Percentiles rank a stretch among this genome's conserved stretches.
Conservation (phyloP, 805 yeast species). For the Teunomyces atbi region DNA sequence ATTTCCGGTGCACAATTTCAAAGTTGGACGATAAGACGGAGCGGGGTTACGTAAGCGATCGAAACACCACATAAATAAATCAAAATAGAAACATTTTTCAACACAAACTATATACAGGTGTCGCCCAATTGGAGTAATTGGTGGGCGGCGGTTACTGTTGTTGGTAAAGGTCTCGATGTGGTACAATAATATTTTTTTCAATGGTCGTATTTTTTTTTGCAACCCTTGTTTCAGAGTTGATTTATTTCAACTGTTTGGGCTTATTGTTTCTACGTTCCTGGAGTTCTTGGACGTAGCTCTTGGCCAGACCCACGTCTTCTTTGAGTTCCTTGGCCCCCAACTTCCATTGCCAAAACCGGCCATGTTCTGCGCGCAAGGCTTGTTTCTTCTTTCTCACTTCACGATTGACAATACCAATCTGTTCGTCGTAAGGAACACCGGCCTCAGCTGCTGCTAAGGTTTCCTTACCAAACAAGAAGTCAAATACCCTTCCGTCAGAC, state of each 20-base stretch:
- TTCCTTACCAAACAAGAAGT: conserved; percentile 77
- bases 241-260: conserved; percentile 4
- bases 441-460: conserved; percentile 72
- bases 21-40: conserved; percentile 4
- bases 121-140: neutral
- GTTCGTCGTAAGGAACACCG: conserved; percentile 62
- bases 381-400: conserved; percentile 49
- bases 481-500: conserved; percentile 89
- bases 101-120: neutral
- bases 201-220: neutral
- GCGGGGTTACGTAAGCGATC: conserved; percentile 1
- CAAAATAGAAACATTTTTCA: neutral
- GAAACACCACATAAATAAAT: neutral
- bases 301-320: conserved; percentile 23
- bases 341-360: conserved; percentile 60
- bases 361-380: conserved; percentile 52
- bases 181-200: neutral
- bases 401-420: conserved; percentile 47
- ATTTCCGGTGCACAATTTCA: neutral
- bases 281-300: conserved; percentile 18
- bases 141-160: neutral
- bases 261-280: conserved; percentile 4
- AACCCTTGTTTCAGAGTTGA: neutral
- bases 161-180: too few species aligned
- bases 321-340: conserved; percentile 33